Percentiles rank a stretch among this genome's conserved stretches.
Conservation (phyloP, 441 rosid species). For the Adansonia madagascariensis region DNA sequence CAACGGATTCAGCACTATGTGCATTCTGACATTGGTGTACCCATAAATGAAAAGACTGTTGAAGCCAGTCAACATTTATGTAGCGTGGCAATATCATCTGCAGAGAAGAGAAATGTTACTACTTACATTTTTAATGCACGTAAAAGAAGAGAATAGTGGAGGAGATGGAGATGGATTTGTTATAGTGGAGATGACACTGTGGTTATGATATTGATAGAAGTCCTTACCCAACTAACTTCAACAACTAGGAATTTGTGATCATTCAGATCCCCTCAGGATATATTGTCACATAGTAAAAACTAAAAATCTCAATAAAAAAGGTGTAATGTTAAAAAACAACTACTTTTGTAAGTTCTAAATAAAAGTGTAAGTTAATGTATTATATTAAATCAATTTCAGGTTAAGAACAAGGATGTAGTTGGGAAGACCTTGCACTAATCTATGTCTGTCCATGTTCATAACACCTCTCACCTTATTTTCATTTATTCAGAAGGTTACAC, state of each 20-base stretch:
- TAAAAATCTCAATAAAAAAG: slow-evolving; percentile 8
- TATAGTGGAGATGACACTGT: not conserved
- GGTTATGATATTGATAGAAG: not conserved
- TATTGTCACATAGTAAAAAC: slow-evolving; percentile 1
- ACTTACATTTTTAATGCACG: slow-evolving; percentile 19
- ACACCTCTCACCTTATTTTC: not conserved
- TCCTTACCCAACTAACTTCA: not conserved
- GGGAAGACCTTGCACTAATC: not conserved
- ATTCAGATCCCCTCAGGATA: not conserved
- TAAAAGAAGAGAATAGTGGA: not conserved
- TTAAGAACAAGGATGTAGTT: not conserved
- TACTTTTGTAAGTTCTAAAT: not conserved
- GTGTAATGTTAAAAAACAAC: not conserved
- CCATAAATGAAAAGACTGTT: slow-evolving; percentile 67
- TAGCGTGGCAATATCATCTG: slow-evolving; percentile 81
- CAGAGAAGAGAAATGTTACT: slow-evolving; percentile 33
- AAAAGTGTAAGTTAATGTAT: not conserved
- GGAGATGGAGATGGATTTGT: not conserved
- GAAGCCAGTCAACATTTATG: slow-evolving; percentile 73
- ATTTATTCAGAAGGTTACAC: not conserved
- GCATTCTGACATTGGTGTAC: slow-evolving; percentile 66
- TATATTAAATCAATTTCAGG: not conserved
- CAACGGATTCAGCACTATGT: slow-evolving; percentile 80
- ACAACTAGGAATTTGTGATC: not conserved
- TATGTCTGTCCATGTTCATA: not conserved